Evolutionary conservation across 2,329 filamentous ascomycete species (phyloP).

Genomic region (Hymenoscyphus repandus): DNA sequence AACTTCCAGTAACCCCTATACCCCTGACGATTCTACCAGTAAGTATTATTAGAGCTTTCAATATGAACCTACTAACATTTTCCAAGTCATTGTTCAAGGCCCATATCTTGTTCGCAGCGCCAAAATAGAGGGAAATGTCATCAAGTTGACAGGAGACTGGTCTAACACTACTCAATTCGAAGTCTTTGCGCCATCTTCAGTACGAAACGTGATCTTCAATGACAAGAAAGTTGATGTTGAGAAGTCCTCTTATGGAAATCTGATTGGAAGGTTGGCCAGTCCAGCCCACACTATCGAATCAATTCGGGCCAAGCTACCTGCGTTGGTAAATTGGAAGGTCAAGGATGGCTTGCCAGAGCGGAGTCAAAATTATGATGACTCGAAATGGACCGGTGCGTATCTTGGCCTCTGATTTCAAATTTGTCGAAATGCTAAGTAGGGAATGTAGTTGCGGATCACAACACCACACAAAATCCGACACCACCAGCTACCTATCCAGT

Average conservation of each 20-base stretch:
- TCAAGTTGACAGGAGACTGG: conserved; percentile 42
- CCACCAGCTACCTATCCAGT: conserved; percentile 40
- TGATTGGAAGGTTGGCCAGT: conserved; percentile 32
- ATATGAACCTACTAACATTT: not conserved
- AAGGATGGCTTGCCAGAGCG: conserved; percentile 41
- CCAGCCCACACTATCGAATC: conserved; percentile 17
- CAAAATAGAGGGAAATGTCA: conserved; percentile 30
- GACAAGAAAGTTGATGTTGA: conserved; percentile 32
- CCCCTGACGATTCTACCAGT: conserved; percentile 24
- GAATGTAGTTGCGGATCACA: conserved; percentile 34
- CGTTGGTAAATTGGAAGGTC: conserved; percentile 30
- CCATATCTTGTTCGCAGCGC: conserved; percentile 47
- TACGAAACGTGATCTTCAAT: conserved; percentile 47
- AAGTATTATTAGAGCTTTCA: not conserved
- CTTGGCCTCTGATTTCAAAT: conserved; percentile 1
- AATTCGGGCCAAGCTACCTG: conserved; percentile 15
- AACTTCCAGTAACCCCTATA: conserved; percentile 37
- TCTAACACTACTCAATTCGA: conserved; percentile 38
- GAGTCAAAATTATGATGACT: conserved; percentile 37
- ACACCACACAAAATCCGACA: conserved; percentile 36
- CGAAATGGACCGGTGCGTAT: conserved; percentile 33
- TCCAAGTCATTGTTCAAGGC: conserved; percentile 44
- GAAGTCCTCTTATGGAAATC: conserved; percentile 38
- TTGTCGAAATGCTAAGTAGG: conserved; percentile 14
- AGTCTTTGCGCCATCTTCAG: conserved; percentile 42